Evolutionary conservation across 345 rosid species (phyloP).

Genomic region (Syzygium aqueum): DNA sequence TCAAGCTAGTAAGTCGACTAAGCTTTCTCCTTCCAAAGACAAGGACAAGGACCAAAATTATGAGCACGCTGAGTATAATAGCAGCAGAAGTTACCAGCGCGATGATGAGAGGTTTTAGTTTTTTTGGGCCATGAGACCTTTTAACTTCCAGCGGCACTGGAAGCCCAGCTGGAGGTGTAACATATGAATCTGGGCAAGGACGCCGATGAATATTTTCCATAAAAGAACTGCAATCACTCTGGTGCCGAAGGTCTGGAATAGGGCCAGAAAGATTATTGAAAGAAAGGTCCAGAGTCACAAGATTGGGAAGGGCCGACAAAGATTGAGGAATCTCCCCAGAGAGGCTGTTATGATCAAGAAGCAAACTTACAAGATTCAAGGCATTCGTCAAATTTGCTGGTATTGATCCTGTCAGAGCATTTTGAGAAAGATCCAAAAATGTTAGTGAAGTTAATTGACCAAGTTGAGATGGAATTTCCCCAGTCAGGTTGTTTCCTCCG

Average conservation of each 20-base stretch:
- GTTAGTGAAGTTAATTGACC: slow-evolving; percentile 31
- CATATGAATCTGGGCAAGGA: slow-evolving; percentile 16
- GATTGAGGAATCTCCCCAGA: slow-evolving; percentile 46
- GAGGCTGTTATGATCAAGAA: slow-evolving; percentile 39
- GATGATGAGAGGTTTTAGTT: slow-evolving; percentile 11
- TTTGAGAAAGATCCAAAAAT: slow-evolving; percentile 50
- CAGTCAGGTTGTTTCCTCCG: slow-evolving; percentile 37
- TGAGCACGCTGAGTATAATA: slow-evolving; percentile 13
- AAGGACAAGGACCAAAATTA: slow-evolving; percentile 8
- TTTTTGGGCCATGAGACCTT: slow-evolving; percentile 7
- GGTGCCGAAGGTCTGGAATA: slow-evolving; percentile 28
- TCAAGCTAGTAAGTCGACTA: slow-evolving; percentile 11
- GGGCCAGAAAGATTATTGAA: slow-evolving; percentile 51
- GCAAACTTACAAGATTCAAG: slow-evolving; percentile 26
- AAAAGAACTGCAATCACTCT: slow-evolving; percentile 24
- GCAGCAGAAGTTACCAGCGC: slow-evolving; percentile 27
- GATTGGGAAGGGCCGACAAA: slow-evolving; percentile 30
- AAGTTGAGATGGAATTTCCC: slow-evolving; percentile 38
- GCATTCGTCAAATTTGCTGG: slow-evolving; percentile 36
- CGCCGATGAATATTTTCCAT: slow-evolving; percentile 23
- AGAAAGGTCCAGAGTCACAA: slow-evolving; percentile 33
- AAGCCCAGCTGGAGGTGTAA: slow-evolving; percentile 5
- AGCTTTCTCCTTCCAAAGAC: slow-evolving; percentile 20
- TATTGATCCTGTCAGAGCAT: slow-evolving; percentile 38
- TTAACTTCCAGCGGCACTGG: slow-evolving; percentile 8